Evolutionary conservation across 2,329 filamentous ascomycete species (phyloP).

Genomic region (Aspergillus terreus): DNA sequence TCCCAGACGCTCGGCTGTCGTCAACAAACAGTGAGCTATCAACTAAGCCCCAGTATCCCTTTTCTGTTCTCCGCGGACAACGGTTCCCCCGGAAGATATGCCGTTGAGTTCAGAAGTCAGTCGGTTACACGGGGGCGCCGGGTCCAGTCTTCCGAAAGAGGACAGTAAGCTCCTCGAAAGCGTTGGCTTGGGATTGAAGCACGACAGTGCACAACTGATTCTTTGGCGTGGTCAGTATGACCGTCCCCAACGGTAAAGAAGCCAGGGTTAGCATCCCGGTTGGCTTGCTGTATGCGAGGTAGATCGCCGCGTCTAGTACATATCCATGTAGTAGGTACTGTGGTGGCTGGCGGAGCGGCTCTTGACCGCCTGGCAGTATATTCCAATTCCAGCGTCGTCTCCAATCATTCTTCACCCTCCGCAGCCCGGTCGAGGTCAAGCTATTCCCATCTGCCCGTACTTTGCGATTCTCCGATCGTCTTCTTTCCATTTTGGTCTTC

Average conservation of each 20-base stretch:
- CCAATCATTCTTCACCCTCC: neutral
- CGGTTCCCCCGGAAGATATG: slow-evolving; percentile 28
- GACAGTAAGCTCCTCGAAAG: slow-evolving; percentile 12
- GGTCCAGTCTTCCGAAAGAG: slow-evolving; percentile 23
- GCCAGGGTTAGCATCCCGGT: neutral
- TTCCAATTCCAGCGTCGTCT: neutral
- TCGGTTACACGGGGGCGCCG: slow-evolving; percentile 24
- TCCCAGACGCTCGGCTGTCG: neutral
- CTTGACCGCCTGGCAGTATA: neutral
- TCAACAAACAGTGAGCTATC: slow-evolving; percentile 6
- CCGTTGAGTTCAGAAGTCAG: slow-evolving; percentile 23
- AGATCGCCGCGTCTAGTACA: neutral
- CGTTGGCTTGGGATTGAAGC: slow-evolving; percentile 3
- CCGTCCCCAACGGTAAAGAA: neutral
- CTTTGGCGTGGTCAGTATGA: slow-evolving; percentile 7
- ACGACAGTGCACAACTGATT: neutral
- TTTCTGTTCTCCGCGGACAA: slow-evolving; percentile 17
- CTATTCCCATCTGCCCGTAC: neutral
- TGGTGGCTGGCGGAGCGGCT: no score
- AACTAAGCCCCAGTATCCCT: slow-evolving; percentile 2
- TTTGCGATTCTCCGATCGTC: neutral
- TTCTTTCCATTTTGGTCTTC: neutral
- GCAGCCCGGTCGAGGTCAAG: neutral
- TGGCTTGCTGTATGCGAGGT: neutral
- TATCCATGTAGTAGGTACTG: neutral